Base-by-base conservation (phyloP, 768 basidiomycete species). In the Phallus indusiatus region DNA sequence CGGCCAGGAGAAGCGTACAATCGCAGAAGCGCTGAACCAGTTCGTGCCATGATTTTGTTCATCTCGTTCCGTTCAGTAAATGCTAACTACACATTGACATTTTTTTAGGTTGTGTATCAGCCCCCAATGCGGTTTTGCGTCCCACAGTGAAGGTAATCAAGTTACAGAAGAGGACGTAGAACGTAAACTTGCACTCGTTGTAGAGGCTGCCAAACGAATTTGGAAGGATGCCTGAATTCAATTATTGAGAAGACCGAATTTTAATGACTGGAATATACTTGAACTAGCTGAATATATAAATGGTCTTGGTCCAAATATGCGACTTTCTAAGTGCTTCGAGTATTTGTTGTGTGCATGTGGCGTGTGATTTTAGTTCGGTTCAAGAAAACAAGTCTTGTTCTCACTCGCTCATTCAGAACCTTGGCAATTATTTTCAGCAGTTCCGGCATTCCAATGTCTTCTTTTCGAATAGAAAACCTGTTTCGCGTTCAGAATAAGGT, bases 71-170 rank as follows among this genome's bases (percentile, higher is more conserved):
- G 22, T 24, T 10, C 20, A 33, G 62, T 59, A 35, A 18, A 50
- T 52, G 47, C 24, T 14, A 6, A 35, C 20, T 11, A 14, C 22
- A 17, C 14, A 48, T 10, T 3, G 36, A 24, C 9, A 1, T 64
- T 37, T 48, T 17, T 37, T 61, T 62, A 81, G 81, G 64, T 67
- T 85, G 10, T 78, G 76, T 62, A 77, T 84, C 59, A 80, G 80
- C 56, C 76, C 81, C n/a, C 83, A 84, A 64, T 85, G 83, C 63
- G 83, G 83, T 5, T 84, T 83, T 64, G 81, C 82, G 9, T 78
- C 76, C 0, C 77, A 79, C 20, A 79, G 79, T 72, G 76, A 83
- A 64, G 81, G 81, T 0, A 83, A 83, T 67, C 75, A 77, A 5
- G 63, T 84, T 28, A 77, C 74, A 4, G 64, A 67, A 22, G 64